Conservation (phyloP, 2,329 filamentous ascomycete genomes). For the Gnomoniopsis smithogilvyi region DNA sequence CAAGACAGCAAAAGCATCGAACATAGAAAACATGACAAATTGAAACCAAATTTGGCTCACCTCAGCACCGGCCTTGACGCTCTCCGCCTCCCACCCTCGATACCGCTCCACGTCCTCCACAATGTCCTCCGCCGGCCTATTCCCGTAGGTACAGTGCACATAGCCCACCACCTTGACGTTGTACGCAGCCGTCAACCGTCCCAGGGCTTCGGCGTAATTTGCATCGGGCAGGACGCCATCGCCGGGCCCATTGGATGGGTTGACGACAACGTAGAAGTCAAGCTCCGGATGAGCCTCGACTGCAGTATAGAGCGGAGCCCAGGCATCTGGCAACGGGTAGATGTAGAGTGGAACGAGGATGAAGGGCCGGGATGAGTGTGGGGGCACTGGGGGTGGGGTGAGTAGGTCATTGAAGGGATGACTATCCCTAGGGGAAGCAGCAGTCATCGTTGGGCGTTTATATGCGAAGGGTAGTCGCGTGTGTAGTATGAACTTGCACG, state of each 20-base stretch:
- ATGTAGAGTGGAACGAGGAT: slow-evolving; percentile 32
- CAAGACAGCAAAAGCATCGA: background rate
- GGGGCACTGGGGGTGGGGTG: background rate
- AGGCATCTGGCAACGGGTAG: slow-evolving; percentile 27
- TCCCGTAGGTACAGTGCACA: slow-evolving; percentile 29
- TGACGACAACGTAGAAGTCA: slow-evolving; percentile 29
- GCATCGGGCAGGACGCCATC: slow-evolving; percentile 23
- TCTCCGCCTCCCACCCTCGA: slow-evolving; percentile 36
- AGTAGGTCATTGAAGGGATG: background rate
- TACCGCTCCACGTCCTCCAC: slow-evolving; percentile 40
- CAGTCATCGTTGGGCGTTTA: background rate
- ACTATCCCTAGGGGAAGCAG: background rate
- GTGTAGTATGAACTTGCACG: too few species aligned
- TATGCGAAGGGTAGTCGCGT: too few species aligned
- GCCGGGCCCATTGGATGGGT: slow-evolving; percentile 31
- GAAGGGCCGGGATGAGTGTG: slow-evolving; percentile 17
- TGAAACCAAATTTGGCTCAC: background rate
- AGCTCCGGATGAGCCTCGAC: slow-evolving; percentile 22
- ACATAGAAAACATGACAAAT: background rate
- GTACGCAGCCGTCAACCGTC: slow-evolving; percentile 19
- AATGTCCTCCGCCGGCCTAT: slow-evolving; percentile 20
- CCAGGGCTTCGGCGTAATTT: slow-evolving; percentile 26
- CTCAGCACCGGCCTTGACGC: slow-evolving; percentile 11
- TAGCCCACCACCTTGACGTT: slow-evolving; percentile 30
- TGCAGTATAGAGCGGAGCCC: slow-evolving; percentile 27